phyloP scores from a whole-genome alignment of 2,329 filamentous ascomycete species.

The Talaromyces piceae region DNA sequence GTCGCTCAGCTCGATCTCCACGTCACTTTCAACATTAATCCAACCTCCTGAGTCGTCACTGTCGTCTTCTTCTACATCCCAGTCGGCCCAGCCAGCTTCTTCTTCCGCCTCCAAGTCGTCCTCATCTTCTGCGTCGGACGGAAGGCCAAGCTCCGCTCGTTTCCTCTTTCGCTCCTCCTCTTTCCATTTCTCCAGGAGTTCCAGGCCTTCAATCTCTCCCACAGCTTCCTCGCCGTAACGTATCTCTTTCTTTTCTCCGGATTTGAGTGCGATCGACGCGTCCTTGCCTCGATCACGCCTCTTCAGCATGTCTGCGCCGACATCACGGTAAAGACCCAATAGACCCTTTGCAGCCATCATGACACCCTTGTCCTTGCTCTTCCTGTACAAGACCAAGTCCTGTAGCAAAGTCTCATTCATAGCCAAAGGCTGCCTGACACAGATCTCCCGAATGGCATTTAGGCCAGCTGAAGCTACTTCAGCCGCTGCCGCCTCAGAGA shows the following conservation, averaged over 20 bases:
- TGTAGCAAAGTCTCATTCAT: conserved; percentile 95
- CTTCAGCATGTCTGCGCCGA: conserved; percentile 79
- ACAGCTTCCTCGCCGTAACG: conserved; percentile 74
- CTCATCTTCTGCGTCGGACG: conserved; percentile 52
- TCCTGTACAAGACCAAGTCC: conserved; percentile 90
- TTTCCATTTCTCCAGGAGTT: conserved; percentile 88
- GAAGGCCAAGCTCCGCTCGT: conserved; percentile 59
- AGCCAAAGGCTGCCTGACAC: conserved; percentile 83
- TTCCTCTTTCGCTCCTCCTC: conserved; percentile 75
- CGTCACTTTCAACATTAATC: conserved; percentile 83
- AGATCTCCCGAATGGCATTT: conserved; percentile 92
- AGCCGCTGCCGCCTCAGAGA: conserved; percentile 83
- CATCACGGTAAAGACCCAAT: conserved; percentile 82
- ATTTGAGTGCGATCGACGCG: conserved; percentile 72
- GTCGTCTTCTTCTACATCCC: conserved; percentile 54
- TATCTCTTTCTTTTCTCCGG: conserved; percentile 65
- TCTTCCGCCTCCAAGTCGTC: conserved; percentile 56
- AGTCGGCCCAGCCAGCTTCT: conserved; percentile 50
- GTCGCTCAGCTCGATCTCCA: conserved; percentile 65
- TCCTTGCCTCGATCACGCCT: conserved; percentile 89
- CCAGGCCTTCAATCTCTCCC: conserved; percentile 84
- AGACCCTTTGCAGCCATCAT: conserved; percentile 97
- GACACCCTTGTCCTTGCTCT: conserved; percentile 97
- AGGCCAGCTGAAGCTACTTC: conserved; percentile 89
- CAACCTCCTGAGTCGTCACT: conserved; percentile 76